Evolutionary conservation across 441 rosid genomes (phyloP), one percentile per base, ranked within the genome.

Genomic region (Corymbia citriodora): DNA sequence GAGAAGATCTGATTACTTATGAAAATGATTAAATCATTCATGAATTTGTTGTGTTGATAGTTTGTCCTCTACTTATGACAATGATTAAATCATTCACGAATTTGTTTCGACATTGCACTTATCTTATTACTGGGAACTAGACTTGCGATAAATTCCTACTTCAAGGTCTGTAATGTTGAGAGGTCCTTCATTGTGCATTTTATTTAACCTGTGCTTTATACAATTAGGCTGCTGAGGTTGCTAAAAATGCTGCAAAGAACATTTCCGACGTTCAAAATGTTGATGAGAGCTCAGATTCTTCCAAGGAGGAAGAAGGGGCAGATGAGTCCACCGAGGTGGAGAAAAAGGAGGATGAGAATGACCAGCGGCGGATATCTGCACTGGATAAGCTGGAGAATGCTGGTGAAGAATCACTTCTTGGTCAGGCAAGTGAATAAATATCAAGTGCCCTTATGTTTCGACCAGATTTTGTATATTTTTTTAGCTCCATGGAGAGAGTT

Each of bases 231-330:
- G 95, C 96, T 70, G 97, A 91, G 81, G 99, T 90, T 93, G 98
- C 98, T 3, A 98, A 97, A 93, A 95, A 94, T 91, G 99, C 99
- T 25, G 98, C 99, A 19, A 96, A 96, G 95, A 95, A 95, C 92
- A 88, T 98, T 92, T 93, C 96, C 9, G 98, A 96, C 40, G 55
- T 94, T 89, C 95, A 94, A 52, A 87, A 87, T 83, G 92, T 13
- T 49, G 94, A 91, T 88, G 96, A 95, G 91, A 98, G 95, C 57
- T 92, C 95, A 4, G 98, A 94, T 92, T 92, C 96, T 91, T 91
- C 95, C 19, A 95, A 94, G 93, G 97, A 93, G 91, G 97, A 96
- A 91, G 96, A 92, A 89, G 95, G 88, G 88, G 79, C 87, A 74
- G 94, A 93, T 83, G 94, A 91, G 61, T 87, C 94, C 90, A 92